These are phyloP conservation scores for Bryopsis sp. DNA, from an alignment of 139 green algal species.

Conservation along the genomic window DNA sequence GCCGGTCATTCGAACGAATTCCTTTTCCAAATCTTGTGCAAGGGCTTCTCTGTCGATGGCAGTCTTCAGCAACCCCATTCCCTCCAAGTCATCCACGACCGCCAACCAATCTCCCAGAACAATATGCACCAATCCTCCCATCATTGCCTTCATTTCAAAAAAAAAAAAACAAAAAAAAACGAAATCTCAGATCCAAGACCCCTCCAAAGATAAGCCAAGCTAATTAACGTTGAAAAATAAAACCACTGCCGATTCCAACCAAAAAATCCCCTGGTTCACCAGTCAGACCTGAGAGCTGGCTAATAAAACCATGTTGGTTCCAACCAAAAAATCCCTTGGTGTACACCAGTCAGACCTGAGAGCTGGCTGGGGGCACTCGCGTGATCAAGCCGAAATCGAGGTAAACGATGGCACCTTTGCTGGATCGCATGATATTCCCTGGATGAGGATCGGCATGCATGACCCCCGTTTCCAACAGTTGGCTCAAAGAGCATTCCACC, in stretches of 20 bases:
- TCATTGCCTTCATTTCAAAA: constrained; percentile 36
- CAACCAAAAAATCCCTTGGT: too few relatives aligned
- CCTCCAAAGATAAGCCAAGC: too few relatives aligned
- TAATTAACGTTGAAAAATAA: too few relatives aligned
- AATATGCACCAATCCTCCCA: constrained; percentile 45
- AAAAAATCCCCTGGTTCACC: too few relatives aligned
- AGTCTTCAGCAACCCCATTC: constrained; percentile 45
- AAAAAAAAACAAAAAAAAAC: too few relatives aligned
- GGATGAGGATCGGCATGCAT: constrained; percentile 54
- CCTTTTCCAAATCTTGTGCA: constrained; percentile 18
- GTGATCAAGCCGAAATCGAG: constrained; percentile 50
- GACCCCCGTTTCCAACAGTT: constrained; percentile 40
- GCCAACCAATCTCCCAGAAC: constrained; percentile 34
- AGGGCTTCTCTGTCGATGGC: constrained; percentile 30
- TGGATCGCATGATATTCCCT: constrained; percentile 39
- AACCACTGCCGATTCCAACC: too few relatives aligned
- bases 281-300: too few relatives aligned
- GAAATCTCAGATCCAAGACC: too few relatives aligned
- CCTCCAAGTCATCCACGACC: constrained; percentile 39
- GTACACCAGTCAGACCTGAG: too few relatives aligned
- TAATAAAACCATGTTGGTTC: too few relatives aligned
- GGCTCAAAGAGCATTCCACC: constrained; percentile 32
- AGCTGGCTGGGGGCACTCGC: constrained; percentile 24
- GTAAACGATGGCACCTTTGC: constrained; percentile 31
- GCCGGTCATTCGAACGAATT: constrained; percentile 13